Evolutionary conservation across 106 monocot species (phyloP).

Genomic region (Allium sativum): DNA sequence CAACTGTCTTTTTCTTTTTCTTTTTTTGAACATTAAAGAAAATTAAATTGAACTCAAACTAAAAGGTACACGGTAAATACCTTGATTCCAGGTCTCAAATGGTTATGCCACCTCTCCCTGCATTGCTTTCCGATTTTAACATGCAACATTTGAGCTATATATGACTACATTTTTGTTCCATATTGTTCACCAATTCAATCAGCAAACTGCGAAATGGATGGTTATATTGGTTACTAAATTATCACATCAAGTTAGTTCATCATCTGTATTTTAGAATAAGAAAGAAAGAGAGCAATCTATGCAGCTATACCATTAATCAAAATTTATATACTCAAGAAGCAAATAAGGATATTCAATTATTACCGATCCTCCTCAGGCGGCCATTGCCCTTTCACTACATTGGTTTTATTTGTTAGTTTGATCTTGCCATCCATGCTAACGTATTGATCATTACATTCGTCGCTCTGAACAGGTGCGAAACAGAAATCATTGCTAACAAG

Average conservation of each 20-base stretch:
- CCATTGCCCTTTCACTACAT: constrained; percentile 71
- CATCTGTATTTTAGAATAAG: not conserved
- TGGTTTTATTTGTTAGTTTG: constrained; percentile 24
- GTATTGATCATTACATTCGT: not conserved
- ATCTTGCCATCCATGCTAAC: not conserved
- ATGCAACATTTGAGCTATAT: constrained; percentile 48
- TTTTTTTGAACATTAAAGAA: no score
- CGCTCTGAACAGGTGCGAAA: constrained; percentile 1
- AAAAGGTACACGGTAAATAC: no score
- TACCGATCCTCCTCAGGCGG: constrained; percentile 68
- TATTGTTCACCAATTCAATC: constrained; percentile 46
- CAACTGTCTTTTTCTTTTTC: no score
- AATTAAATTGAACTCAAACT: no score
- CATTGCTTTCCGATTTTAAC: constrained; percentile 82
- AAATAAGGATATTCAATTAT: not conserved
- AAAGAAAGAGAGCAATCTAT: no score
- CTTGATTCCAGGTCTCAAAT: constrained; percentile 89
- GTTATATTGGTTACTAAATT: not conserved
- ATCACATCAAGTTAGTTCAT: not conserved
- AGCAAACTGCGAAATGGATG: constrained; percentile 24
- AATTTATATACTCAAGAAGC: not conserved
- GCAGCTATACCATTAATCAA: not conserved
- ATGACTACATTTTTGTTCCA: constrained; percentile 72
- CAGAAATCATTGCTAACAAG: constrained; percentile 3
- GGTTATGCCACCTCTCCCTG: constrained; percentile 92